Evolutionary conservation across 768 basidiomycete genomes (phyloP).

Genomic region (Tulasnella sp.): DNA sequence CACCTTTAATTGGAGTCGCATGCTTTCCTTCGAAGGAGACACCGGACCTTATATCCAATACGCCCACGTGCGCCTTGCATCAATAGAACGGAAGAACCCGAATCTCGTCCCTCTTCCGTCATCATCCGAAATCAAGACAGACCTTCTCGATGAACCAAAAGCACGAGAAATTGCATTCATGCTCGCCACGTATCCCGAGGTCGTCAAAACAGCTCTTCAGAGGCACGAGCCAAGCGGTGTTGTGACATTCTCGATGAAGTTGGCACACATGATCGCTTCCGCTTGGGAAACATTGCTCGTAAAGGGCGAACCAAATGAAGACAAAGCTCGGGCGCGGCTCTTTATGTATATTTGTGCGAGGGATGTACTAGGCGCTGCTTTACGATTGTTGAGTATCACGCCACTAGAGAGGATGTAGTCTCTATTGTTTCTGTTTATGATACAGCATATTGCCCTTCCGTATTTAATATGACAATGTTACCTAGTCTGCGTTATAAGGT

Average conservation of each 20-base stretch:
- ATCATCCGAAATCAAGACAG: conserved; percentile 52
- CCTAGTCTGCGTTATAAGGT: conserved; percentile 7
- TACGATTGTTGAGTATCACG: conserved; percentile 76
- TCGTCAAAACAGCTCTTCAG: conserved; percentile 72
- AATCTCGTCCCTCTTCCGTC: conserved; percentile 65
- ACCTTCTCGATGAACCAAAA: conserved; percentile 55
- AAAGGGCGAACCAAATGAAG: conserved; percentile 61
- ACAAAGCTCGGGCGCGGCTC: conserved; percentile 70
- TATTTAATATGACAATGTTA: background rate
- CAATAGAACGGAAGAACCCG: conserved; percentile 85
- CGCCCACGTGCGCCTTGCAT: conserved; percentile 84
- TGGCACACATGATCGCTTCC: conserved; percentile 77
- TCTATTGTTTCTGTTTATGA: background rate
- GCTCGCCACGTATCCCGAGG: conserved; percentile 83
- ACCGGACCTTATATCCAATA: conserved; percentile 95
- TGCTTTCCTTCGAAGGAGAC: conserved; percentile 93
- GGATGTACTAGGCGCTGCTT: conserved; percentile 77
- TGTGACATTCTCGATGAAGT: conserved; percentile 77
- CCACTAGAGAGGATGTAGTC: conserved; percentile 85
- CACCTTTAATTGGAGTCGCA: conserved; percentile 85
- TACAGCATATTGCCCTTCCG: background rate
- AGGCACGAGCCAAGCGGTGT: conserved; percentile 82
- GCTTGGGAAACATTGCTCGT: conserved; percentile 89
- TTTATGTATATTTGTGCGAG: conserved; percentile 80
- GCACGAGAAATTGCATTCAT: conserved; percentile 77